Percentiles rank a stretch among this genome's conserved stretches.
These are phyloP conservation scores for Acrocalymma vagum DNA, from an alignment of 2,329 filamentous ascomycete genomes.

Conservation along the genomic window DNA sequence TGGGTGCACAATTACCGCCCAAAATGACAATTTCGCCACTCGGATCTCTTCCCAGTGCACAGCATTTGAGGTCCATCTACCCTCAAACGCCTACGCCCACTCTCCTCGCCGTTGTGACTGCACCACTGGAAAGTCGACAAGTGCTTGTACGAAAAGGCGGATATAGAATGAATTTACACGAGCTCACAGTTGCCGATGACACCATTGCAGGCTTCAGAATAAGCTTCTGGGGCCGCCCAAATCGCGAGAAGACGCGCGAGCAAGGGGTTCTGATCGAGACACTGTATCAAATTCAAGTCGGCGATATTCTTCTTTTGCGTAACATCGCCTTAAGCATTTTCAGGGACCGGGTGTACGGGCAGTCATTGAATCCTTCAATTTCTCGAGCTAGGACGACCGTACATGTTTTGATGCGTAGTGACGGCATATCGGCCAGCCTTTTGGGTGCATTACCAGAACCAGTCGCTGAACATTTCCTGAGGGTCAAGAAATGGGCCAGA, in stretches of 20 bases:
- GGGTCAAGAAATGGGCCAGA: conserved; percentile 78
- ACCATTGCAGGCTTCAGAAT: conserved; percentile 82
- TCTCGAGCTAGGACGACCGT: conserved; percentile 73
- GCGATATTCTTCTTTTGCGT: conserved; percentile 80
- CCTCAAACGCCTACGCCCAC: conserved; percentile 86
- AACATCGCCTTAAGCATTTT: conserved; percentile 84
- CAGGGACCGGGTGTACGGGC: conserved; percentile 80
- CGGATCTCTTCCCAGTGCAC: conserved; percentile 73
- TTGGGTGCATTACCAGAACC: conserved; percentile 50
- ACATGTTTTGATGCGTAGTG: conserved; percentile 69
- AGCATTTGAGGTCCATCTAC: conserved; percentile 70
- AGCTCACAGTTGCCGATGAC: conserved; percentile 75
- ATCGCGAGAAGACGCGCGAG: conserved; percentile 17
- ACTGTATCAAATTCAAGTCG: conserved; percentile 64
- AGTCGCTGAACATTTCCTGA: conserved; percentile 69
- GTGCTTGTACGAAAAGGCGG: conserved; percentile 73
- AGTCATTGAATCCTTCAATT: conserved; percentile 76
- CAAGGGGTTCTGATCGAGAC: conserved; percentile 50
- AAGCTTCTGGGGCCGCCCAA: conserved; percentile 78
- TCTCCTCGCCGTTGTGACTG: conserved; percentile 81
- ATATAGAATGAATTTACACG: conserved; percentile 53
- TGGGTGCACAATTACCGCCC: conserved; percentile 22
- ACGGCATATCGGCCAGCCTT: conserved; percentile 59
- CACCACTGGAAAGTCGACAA: conserved; percentile 71
- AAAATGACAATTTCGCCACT: conserved; percentile 66